Evolutionary conservation across 2,329 filamentous ascomycete genomes (phyloP).

Genomic region (Coniochaeta sp.): DNA sequence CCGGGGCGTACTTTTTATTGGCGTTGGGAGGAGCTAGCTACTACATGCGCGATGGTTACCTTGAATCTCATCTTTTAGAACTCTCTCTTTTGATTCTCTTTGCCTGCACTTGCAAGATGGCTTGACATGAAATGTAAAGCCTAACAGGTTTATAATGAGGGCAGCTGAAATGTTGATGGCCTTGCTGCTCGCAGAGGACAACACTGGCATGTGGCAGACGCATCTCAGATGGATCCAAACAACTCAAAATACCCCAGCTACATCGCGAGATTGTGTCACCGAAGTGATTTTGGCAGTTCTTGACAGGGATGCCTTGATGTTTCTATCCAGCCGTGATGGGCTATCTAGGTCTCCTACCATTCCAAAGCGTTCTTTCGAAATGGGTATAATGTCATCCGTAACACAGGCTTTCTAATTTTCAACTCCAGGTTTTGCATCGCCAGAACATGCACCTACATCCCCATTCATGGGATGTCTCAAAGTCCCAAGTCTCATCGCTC

Average conservation of each 20-base stretch:
- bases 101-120: not conserved
- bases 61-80: not conserved
- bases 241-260: not conserved
- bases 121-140: no score
- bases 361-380: not conserved
- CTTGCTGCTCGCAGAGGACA: not conserved
- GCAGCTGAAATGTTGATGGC: not conserved
- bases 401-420: not conserved
- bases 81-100: constrained; percentile 1
- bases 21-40: not conserved
- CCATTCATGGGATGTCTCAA: no score
- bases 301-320: no score
- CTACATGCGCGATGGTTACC: not conserved
- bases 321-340: not conserved
- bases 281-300: no score
- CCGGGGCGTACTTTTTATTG: not conserved
- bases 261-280: not conserved
- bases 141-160: not conserved
- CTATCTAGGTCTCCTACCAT: not conserved
- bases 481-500: no score
- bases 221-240: no score
- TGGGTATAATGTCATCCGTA: not conserved
- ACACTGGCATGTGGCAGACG: no score
- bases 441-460: no score
- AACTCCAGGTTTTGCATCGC: no score